Evolutionary conservation across 1,139 yeast species (phyloP), one percentile per base, ranked within the genome.

Genomic region (Meyerozyma sp.): DNA sequence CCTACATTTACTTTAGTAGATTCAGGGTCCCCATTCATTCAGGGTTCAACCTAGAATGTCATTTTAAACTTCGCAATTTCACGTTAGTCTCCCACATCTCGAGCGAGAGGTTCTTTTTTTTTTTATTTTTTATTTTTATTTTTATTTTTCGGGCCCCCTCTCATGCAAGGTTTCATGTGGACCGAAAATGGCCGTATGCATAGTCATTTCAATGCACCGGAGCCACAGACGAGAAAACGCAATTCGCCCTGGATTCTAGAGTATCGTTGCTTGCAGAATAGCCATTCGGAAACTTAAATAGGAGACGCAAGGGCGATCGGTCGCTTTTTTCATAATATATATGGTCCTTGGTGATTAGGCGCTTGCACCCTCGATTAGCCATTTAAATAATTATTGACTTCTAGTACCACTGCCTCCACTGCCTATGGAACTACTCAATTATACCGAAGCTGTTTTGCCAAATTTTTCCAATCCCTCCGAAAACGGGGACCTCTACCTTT

Each of bases 241-340:
- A 20, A 21, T 2, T 4, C 37, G 25, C 25, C 16, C 9, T 34
- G 16, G 16, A 30, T 30, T 34, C 26, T 21, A 34, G 37, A 14
- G 14, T 34, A 34, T 34, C 37, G 37, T 18, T 34, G 26, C 37
- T 34, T 34, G 37, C 37, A 20, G 37, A 34, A 34, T 34, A 34
- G 37, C 37, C 37, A 34, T 20, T 34, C n/a, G 37, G n/a, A 34
- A 34, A 27, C 21, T 34, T 34, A 34, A 34, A 34, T 34, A 34
- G 10, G 5, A 13, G 37, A 13, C 26, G 27, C 37, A 34, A 34
- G n/a, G 13, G 14, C 26, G n/a, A 10, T 18, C 13, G 14, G 26
- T 9, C 21, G 13, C 8, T 10, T 34, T 34, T 34, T 20, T n/a
- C 13, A 27, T 11, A 11, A 27, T 27, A 5, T 27, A 5, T 27